Conservation (phyloP, 2,329 filamentous ascomycete genomes). For the Diaporthe aspalathi region DNA sequence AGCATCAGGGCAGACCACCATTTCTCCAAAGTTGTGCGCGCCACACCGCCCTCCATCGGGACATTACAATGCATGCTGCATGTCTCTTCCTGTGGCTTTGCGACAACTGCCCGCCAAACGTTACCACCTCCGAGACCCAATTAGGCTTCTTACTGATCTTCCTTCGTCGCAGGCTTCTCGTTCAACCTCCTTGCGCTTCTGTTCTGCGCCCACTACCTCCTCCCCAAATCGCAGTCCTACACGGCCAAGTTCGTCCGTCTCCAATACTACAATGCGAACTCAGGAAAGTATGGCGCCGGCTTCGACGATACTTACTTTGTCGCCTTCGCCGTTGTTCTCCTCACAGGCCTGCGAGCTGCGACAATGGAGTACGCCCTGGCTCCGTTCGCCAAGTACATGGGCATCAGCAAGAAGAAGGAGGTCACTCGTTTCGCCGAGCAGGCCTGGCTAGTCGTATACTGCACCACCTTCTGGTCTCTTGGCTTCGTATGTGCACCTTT, state of each 20-base stretch:
- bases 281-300: constrained; percentile 79
- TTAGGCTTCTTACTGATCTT: constrained; percentile 27
- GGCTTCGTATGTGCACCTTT: constrained; percentile 75
- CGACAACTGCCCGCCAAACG: neutral
- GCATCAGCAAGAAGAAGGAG: constrained; percentile 81
- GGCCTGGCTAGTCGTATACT: constrained; percentile 90
- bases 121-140: neutral
- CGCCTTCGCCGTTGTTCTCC: constrained; percentile 80
- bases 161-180: constrained; percentile 72
- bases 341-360: constrained; percentile 86
- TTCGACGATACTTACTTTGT: constrained; percentile 84
- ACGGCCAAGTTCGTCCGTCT: constrained; percentile 91
- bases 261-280: constrained; percentile 80
- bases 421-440: constrained; percentile 91
- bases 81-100: constrained; percentile 5
- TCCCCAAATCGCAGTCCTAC: constrained; percentile 81
- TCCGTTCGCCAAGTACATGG: constrained; percentile 78
- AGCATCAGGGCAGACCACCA: neutral
- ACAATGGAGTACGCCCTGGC: constrained; percentile 88
- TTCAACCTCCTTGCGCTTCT: constrained; percentile 88
- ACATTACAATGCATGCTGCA: constrained; percentile 33
- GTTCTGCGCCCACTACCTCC: constrained; percentile 82
- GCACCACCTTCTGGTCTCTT: constrained; percentile 81
- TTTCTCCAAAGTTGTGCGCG: constrained; percentile 10
- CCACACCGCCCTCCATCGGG: constrained; percentile 14